These are phyloP conservation scores for Boechera stricta DNA, from an alignment of 345 rosid genomes.

Conservation along the genomic window DNA sequence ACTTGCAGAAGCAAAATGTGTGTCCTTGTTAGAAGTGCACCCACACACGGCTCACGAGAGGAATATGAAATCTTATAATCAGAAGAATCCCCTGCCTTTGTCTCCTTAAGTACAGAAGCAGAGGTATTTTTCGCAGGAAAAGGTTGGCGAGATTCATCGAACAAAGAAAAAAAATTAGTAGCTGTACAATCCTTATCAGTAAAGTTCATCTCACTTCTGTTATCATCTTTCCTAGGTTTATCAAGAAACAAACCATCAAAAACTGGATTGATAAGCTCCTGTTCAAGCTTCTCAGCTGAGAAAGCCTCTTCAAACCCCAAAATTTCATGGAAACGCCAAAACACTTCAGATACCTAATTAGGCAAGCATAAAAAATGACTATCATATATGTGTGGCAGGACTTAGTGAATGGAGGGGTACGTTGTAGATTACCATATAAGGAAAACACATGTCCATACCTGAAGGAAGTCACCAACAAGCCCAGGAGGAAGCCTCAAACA, in stretches of 20 bases:
- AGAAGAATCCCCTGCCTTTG: constrained; percentile 49
- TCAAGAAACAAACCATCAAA: constrained; percentile 49
- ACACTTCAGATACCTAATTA: constrained; percentile 77
- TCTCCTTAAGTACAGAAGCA: constrained; percentile 54
- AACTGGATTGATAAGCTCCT: constrained; percentile 73
- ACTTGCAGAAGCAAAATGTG: constrained; percentile 73
- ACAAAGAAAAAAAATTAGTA: constrained; percentile 44
- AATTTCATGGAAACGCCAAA: constrained; percentile 74
- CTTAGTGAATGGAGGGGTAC: constrained; percentile 15
- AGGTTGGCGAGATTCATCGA: constrained; percentile 44
- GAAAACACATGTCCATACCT: constrained; percentile 56
- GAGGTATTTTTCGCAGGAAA: constrained; percentile 44
- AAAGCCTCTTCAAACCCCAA: constrained; percentile 74
- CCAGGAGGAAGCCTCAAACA: constrained; percentile 74
- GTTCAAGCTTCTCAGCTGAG: constrained; percentile 66
- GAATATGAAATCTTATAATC: constrained; percentile 48
- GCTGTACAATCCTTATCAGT: constrained; percentile 42
- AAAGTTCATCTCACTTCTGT: constrained; percentile 44
- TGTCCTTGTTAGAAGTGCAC: constrained; percentile 63
- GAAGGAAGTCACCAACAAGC: constrained; percentile 86
- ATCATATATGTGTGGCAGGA: constrained; percentile 28
- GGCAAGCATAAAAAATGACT: constrained; percentile 35
- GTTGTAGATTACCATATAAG: constrained; percentile 25
- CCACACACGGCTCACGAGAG: constrained; percentile 50
- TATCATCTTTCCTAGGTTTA: constrained; percentile 48